Percentiles rank a stretch among this genome's conserved stretches.
phyloP scores from a whole-genome alignment of 139 green algal genomes.

The Tetradesmus obliquus region DNA sequence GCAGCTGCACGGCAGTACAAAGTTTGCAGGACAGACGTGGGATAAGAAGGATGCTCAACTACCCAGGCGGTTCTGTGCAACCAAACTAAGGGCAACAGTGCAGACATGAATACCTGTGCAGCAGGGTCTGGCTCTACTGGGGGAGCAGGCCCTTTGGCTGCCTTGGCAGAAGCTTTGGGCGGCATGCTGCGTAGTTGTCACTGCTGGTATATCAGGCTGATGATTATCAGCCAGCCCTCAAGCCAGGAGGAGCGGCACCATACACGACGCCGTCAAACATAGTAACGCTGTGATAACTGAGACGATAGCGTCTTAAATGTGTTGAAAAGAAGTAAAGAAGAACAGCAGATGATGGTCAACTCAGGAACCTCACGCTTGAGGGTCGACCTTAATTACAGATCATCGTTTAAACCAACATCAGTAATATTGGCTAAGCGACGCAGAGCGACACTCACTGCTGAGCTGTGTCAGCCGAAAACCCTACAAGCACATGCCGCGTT shows the following conservation, averaged over 20 bases:
- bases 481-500: background rate
- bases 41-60: background rate
- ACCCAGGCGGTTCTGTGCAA: background rate
- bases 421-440: too few species aligned
- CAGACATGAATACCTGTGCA: background rate
- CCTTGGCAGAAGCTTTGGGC: slow-evolving; percentile 18
- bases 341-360: background rate
- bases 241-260: background rate
- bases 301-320: background rate
- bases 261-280: background rate
- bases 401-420: too few species aligned
- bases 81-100: background rate
- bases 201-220: background rate
- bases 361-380: background rate
- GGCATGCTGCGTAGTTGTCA: slow-evolving; percentile 3
- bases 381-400: too few species aligned
- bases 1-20: slow-evolving; percentile 33
- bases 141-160: background rate
- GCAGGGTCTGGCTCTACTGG: slow-evolving; percentile 25
- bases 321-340: background rate
- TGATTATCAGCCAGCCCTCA: background rate
- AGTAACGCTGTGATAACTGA: background rate
- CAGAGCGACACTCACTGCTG: background rate
- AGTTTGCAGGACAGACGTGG: background rate
- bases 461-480: background rate